A percentile compares a stretch with the other conserved stretches of the same genome.
phyloP scores from a whole-genome alignment of 352 stramenopile genomes.

The Phytophthora palmivora region DNA sequence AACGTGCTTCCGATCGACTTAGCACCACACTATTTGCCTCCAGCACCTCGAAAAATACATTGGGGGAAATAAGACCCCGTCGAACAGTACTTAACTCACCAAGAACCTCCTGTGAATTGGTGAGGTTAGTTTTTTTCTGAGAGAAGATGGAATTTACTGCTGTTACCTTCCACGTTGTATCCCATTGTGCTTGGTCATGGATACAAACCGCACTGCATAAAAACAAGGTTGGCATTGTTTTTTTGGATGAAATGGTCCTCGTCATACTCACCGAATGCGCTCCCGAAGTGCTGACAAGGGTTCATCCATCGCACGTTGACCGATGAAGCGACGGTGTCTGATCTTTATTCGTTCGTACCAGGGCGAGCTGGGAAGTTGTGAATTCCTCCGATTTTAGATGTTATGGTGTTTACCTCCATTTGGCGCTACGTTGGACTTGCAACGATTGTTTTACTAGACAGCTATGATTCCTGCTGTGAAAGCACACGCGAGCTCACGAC shows the following conservation, averaged over 20 bases:
- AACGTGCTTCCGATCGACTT: slow-evolving; percentile 21
- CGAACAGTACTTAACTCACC: slow-evolving; percentile 36
- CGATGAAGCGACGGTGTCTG: slow-evolving; percentile 1
- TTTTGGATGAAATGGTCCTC: no score
- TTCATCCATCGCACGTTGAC: slow-evolving; percentile 13
- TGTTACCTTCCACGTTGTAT: slow-evolving; percentile 43
- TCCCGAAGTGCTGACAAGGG: slow-evolving; percentile 27
- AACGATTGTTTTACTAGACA: not conserved
- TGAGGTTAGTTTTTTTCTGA: not conserved
- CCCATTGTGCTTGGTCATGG: slow-evolving; percentile 49
- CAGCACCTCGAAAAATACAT: slow-evolving; percentile 60
- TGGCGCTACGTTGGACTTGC: not conserved
- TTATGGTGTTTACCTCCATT: not conserved
- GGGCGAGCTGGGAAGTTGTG: not conserved
- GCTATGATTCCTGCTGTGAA: slow-evolving; percentile 18
- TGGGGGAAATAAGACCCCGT: slow-evolving; percentile 43
- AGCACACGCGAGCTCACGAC: slow-evolving; percentile 22
- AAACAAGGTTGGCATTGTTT: not conserved
- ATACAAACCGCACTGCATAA: slow-evolving; percentile 39
- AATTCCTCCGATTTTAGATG: slow-evolving; percentile 19
- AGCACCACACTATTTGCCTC: slow-evolving; percentile 56
- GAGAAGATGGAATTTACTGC: not conserved
- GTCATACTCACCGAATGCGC: slow-evolving; percentile 37
- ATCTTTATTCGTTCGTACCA: no score
- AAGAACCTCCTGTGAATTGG: slow-evolving; percentile 36